Evolutionary conservation across 1,284 basidiomycete species (phyloP).

Genomic region (Clitocybe nebularis): DNA sequence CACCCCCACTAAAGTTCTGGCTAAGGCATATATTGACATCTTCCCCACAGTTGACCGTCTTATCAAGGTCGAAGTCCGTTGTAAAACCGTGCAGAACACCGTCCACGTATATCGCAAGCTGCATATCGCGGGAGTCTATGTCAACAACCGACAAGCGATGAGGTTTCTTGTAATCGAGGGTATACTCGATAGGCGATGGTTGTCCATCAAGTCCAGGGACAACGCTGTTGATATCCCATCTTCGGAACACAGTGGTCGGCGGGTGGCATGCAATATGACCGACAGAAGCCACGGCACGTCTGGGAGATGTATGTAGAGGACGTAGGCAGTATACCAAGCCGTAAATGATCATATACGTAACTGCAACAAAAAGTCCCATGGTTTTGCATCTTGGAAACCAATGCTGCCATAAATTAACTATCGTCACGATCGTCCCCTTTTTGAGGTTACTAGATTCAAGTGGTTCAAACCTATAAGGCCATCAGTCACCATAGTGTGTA

Average conservation of each 20-base stretch:
- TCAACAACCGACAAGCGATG: slow-evolving; percentile 19
- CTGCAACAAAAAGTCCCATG: background rate
- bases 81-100: slow-evolving; percentile 15
- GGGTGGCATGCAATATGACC: background rate
- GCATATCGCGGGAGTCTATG: slow-evolving; percentile 19
- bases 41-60: slow-evolving; percentile 18
- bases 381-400: background rate
- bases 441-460: background rate
- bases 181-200: slow-evolving; percentile 17
- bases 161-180: slow-evolving; percentile 11
- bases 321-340: background rate
- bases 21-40: slow-evolving; percentile 13
- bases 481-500: background rate
- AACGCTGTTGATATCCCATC: slow-evolving; percentile 12
- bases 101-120: slow-evolving; percentile 19
- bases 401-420: no score
- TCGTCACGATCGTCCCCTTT: slow-evolving; percentile 11
- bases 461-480: background rate
- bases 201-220: slow-evolving; percentile 14
- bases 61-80: slow-evolving; percentile 18
- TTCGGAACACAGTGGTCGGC: slow-evolving; percentile 8
- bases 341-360: slow-evolving; percentile 3
- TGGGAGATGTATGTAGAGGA: slow-evolving; percentile 6
- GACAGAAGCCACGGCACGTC: no score
- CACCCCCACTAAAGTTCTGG: slow-evolving; percentile 16